A percentile compares a stretch with the other conserved stretches of the same genome.
Conservation (phyloP, 2,329 filamentous ascomycete species). For the Diaporthe amygdali region DNA sequence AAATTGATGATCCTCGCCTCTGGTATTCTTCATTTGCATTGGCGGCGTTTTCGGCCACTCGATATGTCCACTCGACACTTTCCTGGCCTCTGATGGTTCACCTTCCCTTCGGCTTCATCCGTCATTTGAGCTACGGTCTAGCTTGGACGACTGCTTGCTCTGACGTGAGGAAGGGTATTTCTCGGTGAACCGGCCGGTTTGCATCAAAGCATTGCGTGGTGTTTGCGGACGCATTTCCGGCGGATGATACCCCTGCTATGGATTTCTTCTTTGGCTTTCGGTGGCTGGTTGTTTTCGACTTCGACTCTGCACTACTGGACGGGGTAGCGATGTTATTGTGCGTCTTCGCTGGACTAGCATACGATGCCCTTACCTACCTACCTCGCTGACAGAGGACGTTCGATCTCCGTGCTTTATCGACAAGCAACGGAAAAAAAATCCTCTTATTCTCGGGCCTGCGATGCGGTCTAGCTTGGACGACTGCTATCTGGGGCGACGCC, state of each 20-base stretch:
- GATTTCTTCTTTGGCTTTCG: not conserved
- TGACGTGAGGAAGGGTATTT: not conserved
- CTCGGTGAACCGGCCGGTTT: not conserved
- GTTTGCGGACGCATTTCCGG: not conserved
- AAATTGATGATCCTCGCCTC: not conserved
- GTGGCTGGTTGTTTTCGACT: not conserved
- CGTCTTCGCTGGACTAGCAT: too few relatives aligned
- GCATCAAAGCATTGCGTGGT: not conserved
- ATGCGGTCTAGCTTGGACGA: constrained; percentile 9
- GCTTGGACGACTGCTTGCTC: not conserved
- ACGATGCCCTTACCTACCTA: too few relatives aligned
- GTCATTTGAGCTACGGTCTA: not conserved
- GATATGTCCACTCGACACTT: not conserved
- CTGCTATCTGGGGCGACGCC: not conserved
- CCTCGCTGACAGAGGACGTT: too few relatives aligned
- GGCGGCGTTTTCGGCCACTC: not conserved
- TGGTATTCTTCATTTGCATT: not conserved
- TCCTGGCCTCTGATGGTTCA: not conserved
- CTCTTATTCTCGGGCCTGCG: not conserved
- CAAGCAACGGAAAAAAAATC: too few relatives aligned
- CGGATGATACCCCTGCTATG: not conserved
- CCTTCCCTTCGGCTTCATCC: not conserved
- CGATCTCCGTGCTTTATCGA: too few relatives aligned
- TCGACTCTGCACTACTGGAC: not conserved
- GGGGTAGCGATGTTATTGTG: not conserved